Percentiles rank a stretch among this genome's conserved stretches.
Conservation (phyloP, 441 rosid species). For the Eutrema salsugineum region DNA sequence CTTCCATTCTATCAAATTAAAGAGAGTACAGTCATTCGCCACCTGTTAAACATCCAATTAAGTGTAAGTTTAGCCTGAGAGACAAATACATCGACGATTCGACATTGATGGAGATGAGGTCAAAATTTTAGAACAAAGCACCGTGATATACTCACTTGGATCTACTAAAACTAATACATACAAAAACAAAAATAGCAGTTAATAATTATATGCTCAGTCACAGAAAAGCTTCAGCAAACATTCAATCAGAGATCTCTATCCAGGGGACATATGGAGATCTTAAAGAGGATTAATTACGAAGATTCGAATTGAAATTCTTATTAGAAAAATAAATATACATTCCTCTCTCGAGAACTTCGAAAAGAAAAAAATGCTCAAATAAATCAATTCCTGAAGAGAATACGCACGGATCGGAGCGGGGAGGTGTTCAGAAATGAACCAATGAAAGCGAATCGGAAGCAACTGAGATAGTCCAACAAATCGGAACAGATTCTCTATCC, state of each 20-base stretch:
- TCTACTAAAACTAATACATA: constrained; percentile 13
- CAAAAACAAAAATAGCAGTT: background rate
- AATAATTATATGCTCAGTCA: background rate
- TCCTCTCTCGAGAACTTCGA: background rate
- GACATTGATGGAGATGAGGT: background rate
- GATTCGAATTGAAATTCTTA: background rate
- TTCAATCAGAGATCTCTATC: constrained; percentile 3
- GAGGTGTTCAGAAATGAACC: background rate
- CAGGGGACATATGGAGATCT: constrained; percentile 17
- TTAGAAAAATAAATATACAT: background rate
- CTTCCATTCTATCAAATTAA: constrained; percentile 55
- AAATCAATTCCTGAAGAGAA: constrained; percentile 17
- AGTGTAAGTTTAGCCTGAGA: background rate
- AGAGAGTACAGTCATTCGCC: constrained; percentile 31
- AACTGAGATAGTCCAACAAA: constrained; percentile 9
- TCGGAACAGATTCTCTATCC: constrained; percentile 2
- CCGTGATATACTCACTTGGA: constrained; percentile 17
- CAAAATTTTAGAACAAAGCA: background rate
- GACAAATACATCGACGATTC: background rate
- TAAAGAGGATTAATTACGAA: background rate
- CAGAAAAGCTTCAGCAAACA: background rate
- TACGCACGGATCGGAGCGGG: constrained; percentile 29
- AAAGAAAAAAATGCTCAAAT: background rate
- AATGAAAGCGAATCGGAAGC: constrained; percentile 19
- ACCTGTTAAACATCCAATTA: constrained; percentile 30